These are phyloP conservation scores for Wickerhamomyces chaumierensis DNA, from an alignment of 805 yeast species.

Conservation along the genomic window DNA sequence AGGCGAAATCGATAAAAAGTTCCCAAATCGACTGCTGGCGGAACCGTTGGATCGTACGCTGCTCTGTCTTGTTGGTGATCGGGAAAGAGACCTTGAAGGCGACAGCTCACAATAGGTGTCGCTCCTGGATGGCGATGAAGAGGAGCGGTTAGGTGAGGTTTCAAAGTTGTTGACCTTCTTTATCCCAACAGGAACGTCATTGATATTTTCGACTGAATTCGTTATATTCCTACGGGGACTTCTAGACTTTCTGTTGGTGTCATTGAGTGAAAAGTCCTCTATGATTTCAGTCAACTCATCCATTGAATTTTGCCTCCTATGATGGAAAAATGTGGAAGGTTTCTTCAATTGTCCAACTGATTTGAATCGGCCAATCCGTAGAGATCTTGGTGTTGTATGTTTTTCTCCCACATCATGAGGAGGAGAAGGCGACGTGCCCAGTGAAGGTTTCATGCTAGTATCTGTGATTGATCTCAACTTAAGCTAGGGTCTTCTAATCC, in stretches of 20 bases:
- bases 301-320: slow-evolving; percentile 4
- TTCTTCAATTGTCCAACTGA: background rate
- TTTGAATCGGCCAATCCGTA: background rate
- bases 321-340: background rate
- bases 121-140: background rate
- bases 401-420: no score
- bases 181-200: background rate
- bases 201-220: background rate
- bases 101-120: background rate
- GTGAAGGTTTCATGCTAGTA: no score
- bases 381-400: background rate
- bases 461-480: no score
- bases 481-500: no score
- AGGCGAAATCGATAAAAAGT: background rate
- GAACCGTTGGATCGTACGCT: background rate
- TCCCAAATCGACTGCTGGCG: background rate
- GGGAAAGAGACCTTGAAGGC: background rate
- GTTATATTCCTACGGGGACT: background rate
- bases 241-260: background rate
- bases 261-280: background rate
- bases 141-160: background rate
- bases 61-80: background rate
- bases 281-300: slow-evolving; percentile 1
- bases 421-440: no score
- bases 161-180: background rate